These are phyloP conservation scores for Saccharomyces hybrid DNA, from an alignment of 1,139 yeast genomes.

Conservation along the genomic window DNA sequence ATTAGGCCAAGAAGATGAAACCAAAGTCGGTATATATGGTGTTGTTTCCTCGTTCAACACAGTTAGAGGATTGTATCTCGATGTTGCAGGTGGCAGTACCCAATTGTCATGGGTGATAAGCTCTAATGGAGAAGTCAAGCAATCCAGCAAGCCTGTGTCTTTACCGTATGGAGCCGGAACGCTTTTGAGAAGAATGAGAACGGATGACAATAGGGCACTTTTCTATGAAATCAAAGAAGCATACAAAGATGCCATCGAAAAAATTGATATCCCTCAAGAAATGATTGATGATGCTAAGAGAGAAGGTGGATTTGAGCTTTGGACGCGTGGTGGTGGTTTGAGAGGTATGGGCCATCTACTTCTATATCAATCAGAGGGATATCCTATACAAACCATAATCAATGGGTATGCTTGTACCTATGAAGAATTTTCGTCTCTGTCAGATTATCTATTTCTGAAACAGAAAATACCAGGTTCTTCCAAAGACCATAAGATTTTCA, in stretches of 20 bases:
- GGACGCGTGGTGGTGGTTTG: slow-evolving; percentile 62
- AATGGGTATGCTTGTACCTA: slow-evolving; percentile 55
- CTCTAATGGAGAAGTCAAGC: slow-evolving; percentile 43
- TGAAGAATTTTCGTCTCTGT: slow-evolving; percentile 41
- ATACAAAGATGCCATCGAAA: slow-evolving; percentile 41
- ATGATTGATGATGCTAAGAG: slow-evolving; percentile 40
- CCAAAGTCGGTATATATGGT: slow-evolving; percentile 56
- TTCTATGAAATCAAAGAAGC: slow-evolving; percentile 43
- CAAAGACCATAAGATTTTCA: slow-evolving; percentile 39
- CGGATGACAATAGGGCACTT: slow-evolving; percentile 40
- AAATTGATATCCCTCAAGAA: slow-evolving; percentile 39
- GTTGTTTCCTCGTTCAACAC: slow-evolving; percentile 60
- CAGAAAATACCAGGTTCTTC: slow-evolving; percentile 35
- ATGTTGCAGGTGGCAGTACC: slow-evolving; percentile 59
- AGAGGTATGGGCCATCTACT: slow-evolving; percentile 56
- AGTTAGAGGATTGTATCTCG: slow-evolving; percentile 56
- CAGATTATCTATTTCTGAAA: slow-evolving; percentile 42
- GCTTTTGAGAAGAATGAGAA: slow-evolving; percentile 43
- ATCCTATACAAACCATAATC: slow-evolving; percentile 54
- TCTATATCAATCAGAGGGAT: slow-evolving; percentile 44
- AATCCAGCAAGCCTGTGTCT: slow-evolving; percentile 50
- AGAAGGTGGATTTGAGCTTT: slow-evolving; percentile 52
- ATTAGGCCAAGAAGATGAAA: slow-evolving; percentile 53
- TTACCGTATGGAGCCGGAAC: slow-evolving; percentile 66
- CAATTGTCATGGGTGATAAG: slow-evolving; percentile 60